These are phyloP conservation scores for Datisca glomerata DNA, from an alignment of 306 rosid genomes.

Conservation along the genomic window DNA sequence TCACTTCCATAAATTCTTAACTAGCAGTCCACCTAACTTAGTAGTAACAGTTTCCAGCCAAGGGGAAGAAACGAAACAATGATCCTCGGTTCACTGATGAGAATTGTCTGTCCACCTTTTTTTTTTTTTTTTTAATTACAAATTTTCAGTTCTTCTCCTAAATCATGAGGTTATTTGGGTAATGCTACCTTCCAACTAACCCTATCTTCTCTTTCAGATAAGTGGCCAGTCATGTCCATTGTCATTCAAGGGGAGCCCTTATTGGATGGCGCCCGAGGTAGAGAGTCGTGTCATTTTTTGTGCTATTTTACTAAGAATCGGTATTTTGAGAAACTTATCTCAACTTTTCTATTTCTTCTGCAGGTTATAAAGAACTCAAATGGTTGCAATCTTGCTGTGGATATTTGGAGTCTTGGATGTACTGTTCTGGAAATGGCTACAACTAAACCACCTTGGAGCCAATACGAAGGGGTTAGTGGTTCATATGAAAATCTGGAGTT, in stretches of 20 bases:
- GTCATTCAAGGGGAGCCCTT: conserved; percentile 91
- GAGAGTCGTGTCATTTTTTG: conserved; percentile 1
- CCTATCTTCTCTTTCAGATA: conserved; percentile 43
- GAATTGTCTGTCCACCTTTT: too few species aligned
- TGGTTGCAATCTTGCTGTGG: conserved; percentile 87
- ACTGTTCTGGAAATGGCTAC: conserved; percentile 97
- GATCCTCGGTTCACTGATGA: too few species aligned
- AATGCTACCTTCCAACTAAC: conserved; percentile 15
- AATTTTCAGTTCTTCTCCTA: too few species aligned
- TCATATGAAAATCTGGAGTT: not conserved
- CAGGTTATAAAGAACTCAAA: conserved; percentile 77
- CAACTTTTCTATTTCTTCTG: conserved; percentile 17
- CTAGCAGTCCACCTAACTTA: too few species aligned
- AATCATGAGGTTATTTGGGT: conserved; percentile 8
- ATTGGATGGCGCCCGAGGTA: conserved; percentile 99
- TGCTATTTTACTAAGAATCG: not conserved
- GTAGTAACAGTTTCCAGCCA: too few species aligned
- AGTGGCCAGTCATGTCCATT: conserved; percentile 84
- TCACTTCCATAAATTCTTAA: too few species aligned
- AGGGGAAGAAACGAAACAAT: too few species aligned
- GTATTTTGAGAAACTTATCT: too few species aligned
- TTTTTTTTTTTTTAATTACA: too few species aligned
- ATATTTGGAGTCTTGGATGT: conserved; percentile 99
- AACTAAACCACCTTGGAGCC: conserved; percentile 96
- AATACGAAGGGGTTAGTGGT: conserved; percentile 77